These are phyloP conservation scores for Geotrichum citri-aurantii DNA, from an alignment of 1,139 yeast species.

Conservation along the genomic window DNA sequence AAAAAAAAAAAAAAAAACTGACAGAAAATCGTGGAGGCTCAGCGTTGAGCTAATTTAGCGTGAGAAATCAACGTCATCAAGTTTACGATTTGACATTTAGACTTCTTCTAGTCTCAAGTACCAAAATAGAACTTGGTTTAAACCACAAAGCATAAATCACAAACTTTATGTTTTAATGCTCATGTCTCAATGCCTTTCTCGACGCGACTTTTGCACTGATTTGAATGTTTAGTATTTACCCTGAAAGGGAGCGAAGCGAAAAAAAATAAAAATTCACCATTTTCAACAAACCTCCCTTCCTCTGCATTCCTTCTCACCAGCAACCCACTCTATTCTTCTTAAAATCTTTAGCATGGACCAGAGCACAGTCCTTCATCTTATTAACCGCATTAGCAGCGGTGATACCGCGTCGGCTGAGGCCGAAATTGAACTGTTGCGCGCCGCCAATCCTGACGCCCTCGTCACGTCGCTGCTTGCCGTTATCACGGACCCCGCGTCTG, in stretches of 20 bases:
- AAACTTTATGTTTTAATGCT: not conserved
- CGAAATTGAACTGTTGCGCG: conserved; percentile 15
- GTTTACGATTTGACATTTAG: not conserved
- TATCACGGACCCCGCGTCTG: conserved; percentile 29
- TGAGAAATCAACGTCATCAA: not conserved
- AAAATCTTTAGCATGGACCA: conserved; percentile 12
- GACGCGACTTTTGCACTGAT: not conserved
- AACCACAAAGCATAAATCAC: no score
- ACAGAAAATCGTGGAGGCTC: not conserved
- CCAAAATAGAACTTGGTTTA: no score
- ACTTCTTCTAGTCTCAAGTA: no score
- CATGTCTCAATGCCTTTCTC: not conserved
- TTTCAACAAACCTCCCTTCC: not conserved
- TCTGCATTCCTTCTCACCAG: not conserved
- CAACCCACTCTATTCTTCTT: not conserved
- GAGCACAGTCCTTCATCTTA: conserved; percentile 9
- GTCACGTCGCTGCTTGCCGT: conserved; percentile 10
- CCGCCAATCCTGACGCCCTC: conserved; percentile 10
- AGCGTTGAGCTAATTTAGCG: not conserved
- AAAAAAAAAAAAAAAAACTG: no score
- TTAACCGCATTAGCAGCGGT: conserved; percentile 16
- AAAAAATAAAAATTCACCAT: not conserved
- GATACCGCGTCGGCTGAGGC: conserved; percentile 16
- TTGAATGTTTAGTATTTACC: not conserved
- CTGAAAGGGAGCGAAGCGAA: not conserved